phyloP scores from a whole-genome alignment of 2,329 filamentous ascomycete genomes.

The Epichloe uncinata region DNA sequence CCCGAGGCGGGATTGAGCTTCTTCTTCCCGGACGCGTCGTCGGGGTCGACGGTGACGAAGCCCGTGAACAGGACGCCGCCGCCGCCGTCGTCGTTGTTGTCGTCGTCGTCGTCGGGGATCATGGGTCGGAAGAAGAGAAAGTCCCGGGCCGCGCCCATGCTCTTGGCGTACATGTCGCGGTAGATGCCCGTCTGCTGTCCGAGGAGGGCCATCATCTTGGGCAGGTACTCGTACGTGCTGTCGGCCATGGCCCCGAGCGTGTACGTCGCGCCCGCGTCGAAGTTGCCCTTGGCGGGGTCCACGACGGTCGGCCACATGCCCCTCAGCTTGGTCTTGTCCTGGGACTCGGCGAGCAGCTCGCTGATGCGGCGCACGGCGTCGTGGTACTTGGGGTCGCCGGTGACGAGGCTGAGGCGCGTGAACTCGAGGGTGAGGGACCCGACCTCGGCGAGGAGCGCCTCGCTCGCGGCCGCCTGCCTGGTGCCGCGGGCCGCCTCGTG shows the following conservation, averaged over 20 bases:
- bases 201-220: conserved; percentile 50
- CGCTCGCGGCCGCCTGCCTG: conserved; percentile 7
- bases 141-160: conserved; percentile 45
- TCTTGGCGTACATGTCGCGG: conserved; percentile 46
- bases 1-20: conserved; percentile 1
- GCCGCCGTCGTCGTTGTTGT: too few species aligned
- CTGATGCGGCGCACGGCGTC: conserved; percentile 61
- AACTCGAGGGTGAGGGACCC: conserved; percentile 61
- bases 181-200: conserved; percentile 48
- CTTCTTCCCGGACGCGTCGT: conserved; percentile 25
- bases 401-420: conserved; percentile 56
- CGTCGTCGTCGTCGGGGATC: conserved; percentile 41
- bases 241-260: conserved; percentile 40
- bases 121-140: conserved; percentile 59
- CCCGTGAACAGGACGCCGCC: conserved; percentile 53
- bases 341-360: conserved; percentile 49
- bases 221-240: conserved; percentile 46
- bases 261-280: conserved; percentile 25
- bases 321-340: conserved; percentile 54
- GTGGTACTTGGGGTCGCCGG: conserved; percentile 56
- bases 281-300: conserved; percentile 39
- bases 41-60: conserved; percentile 21
- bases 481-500: conserved; percentile 14
- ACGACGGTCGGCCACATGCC: conserved; percentile 61
- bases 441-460: conserved; percentile 42